Percentiles rank a stretch among this genome's conserved stretches.
Conservation (phyloP, 2,329 filamentous ascomycete species). For the Aspergillaceae sp. region DNA sequence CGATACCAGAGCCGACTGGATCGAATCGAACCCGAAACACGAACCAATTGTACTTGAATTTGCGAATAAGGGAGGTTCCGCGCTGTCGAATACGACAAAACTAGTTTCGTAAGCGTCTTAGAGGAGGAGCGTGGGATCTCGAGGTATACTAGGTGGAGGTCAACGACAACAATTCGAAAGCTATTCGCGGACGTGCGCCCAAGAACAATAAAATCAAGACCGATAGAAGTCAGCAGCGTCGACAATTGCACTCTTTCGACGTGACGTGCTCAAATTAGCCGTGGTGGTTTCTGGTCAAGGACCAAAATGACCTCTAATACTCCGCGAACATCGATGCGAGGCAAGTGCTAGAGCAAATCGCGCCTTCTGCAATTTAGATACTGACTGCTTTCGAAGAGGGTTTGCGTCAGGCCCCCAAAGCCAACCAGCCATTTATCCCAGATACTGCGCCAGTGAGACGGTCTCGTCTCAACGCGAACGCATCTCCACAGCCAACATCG, state of each 20-base stretch:
- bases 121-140: not conserved
- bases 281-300: not conserved
- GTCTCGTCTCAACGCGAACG: conserved; percentile 19
- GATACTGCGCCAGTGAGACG: conserved; percentile 30
- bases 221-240: not conserved
- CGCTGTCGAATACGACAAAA: not conserved
- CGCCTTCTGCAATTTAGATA: not conserved
- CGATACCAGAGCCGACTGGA: not conserved
- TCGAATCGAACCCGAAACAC: not conserved
- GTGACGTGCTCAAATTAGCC: not conserved
- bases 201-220: not conserved
- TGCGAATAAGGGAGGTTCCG: no score
- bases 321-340: conserved; percentile 21
- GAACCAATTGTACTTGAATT: no score
- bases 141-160: not conserved
- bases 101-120: not conserved
- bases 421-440: conserved; percentile 32
- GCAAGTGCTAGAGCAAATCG: conserved; percentile 9
- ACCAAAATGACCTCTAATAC: conserved; percentile 15
- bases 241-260: not conserved
- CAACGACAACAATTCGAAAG: not conserved
- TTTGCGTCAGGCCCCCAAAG: conserved; percentile 32
- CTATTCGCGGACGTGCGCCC: not conserved
- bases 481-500: conserved; percentile 25
- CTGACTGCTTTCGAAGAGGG: conserved; percentile 24